Conservation (phyloP, 2,329 filamentous ascomycete species). For the Pseudogymnoascus sp. region DNA sequence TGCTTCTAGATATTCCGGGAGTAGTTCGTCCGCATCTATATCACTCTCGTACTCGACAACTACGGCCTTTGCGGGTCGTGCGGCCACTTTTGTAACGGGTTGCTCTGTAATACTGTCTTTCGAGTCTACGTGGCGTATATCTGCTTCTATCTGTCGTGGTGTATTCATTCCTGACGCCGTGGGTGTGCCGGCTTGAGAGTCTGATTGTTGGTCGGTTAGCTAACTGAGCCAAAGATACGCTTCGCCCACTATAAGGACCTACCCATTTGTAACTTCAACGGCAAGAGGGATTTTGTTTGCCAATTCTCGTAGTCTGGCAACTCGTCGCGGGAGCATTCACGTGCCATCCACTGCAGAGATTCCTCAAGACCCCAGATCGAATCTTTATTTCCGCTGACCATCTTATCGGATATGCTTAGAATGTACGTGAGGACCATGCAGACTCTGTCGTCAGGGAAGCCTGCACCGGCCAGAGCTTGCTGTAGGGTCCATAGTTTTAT, state of each 20-base stretch:
- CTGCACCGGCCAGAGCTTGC: constrained; percentile 58
- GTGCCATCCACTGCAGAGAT: constrained; percentile 81
- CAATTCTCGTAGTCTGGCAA: constrained; percentile 61
- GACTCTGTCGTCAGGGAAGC: constrained; percentile 57
- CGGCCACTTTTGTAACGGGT: neutral
- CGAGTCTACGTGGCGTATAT: constrained; percentile 22
- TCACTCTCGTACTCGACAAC: constrained; percentile 54
- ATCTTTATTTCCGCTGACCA: constrained; percentile 49
- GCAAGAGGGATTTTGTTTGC: constrained; percentile 19
- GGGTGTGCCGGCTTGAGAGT: constrained; percentile 25
- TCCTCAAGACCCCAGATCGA: constrained; percentile 80
- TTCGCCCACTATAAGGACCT: constrained; percentile 9
- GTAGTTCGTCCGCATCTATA: constrained; percentile 64
- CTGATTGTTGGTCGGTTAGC: constrained; percentile 16
- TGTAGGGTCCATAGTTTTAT: constrained; percentile 79
- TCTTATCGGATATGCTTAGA: constrained; percentile 56
- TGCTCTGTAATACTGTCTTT: constrained; percentile 8
- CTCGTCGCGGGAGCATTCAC: constrained; percentile 60
- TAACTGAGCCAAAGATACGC: constrained; percentile 7
- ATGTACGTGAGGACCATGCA: constrained; percentile 57
- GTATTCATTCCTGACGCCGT: constrained; percentile 26
- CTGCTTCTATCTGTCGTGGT: constrained; percentile 22
- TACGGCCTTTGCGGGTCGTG: neutral
- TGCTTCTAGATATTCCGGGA: constrained; percentile 68
- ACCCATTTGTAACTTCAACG: constrained; percentile 25